phyloP scores from a whole-genome alignment of 306 rosid species.

The Quercus suber region DNA sequence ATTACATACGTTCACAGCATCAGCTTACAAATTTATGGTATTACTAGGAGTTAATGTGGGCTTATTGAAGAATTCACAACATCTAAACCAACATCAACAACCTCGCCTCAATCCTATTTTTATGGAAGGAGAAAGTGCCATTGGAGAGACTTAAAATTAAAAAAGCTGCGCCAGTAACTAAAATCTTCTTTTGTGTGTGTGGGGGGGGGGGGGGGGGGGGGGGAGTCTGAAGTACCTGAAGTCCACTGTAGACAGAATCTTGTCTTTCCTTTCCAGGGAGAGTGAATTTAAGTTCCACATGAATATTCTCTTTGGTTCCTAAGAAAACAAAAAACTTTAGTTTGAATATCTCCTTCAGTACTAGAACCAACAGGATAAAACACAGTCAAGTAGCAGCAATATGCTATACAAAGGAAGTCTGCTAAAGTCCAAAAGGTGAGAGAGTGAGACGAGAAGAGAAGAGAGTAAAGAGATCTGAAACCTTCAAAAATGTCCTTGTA shows the following conservation, averaged over 20 bases:
- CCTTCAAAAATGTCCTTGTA: conserved; percentile 81
- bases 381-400: neutral
- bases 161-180: too few species aligned
- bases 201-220: too few species aligned
- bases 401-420: conserved; percentile 2
- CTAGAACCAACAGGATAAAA: neutral
- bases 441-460: neutral
- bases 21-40: too few species aligned
- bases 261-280: conserved; percentile 97
- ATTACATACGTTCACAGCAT: neutral
- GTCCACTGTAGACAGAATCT: conserved; percentile 88
- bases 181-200: too few species aligned
- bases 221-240: conserved; percentile 47
- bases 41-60: too few species aligned
- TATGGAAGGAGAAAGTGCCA: too few species aligned
- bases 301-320: conserved; percentile 50
- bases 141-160: too few species aligned
- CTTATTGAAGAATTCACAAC: too few species aligned
- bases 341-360: conserved; percentile 2
- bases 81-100: too few species aligned
- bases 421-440: neutral
- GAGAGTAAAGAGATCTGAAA: neutral
- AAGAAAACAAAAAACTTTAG: conserved; percentile 16
- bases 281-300: conserved; percentile 61
- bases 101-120: too few species aligned